These are phyloP conservation scores for Pseudotsuga menziesii DNA, from an alignment of 75 land plant species.

Conservation along the genomic window DNA sequence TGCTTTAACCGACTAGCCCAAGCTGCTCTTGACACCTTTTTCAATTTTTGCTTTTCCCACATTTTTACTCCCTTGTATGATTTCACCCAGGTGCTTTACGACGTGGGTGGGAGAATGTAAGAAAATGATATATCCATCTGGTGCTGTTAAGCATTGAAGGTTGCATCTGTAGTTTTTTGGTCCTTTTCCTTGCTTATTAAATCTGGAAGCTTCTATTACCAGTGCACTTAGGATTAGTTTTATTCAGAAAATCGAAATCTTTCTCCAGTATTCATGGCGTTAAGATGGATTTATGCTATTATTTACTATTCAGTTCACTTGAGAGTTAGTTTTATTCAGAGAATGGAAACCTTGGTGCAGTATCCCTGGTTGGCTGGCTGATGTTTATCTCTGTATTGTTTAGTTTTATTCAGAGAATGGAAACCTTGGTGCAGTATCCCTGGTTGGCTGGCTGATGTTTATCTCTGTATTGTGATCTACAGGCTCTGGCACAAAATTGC, in stretches of 20 bases:
- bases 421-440: background rate
- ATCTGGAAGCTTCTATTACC: background rate
- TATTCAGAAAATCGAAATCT: background rate
- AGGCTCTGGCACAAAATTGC: constrained; percentile 89
- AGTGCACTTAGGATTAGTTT: constrained; percentile 5
- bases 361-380: no score
- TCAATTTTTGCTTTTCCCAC: no score
- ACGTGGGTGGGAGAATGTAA: no score
- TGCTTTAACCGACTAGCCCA: no score
- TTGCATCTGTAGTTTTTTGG: no score
- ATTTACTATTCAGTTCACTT: background rate
- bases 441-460: background rate
- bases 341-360: no score
- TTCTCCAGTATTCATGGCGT: background rate
- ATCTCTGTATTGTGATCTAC: constrained; percentile 9
- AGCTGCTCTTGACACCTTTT: no score
- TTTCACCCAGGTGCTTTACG: no score
- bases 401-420: background rate
- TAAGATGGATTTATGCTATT: background rate
- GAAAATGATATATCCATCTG: no score
- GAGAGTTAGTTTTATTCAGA: background rate
- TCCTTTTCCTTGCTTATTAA: no score
- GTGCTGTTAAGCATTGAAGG: no score
- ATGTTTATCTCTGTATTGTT: background rate
- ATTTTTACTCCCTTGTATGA: no score